Base-by-base conservation (phyloP, 495 filamentous ascomycete species). In the Tuber brumale region DNA sequence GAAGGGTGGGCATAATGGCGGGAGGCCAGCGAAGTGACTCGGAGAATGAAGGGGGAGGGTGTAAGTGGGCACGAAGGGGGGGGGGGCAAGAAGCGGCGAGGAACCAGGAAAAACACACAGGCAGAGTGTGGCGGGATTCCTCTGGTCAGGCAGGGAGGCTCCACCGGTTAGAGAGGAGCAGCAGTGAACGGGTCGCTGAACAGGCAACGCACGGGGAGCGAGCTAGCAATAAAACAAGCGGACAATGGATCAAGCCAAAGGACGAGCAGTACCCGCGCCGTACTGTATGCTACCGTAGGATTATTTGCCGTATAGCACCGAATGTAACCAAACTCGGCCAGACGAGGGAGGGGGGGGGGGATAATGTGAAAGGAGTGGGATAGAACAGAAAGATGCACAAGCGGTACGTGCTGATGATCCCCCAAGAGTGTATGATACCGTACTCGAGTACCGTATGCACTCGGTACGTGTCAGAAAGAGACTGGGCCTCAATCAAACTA, bases 401-500 rank as follows among this genome's bases (percentile, higher is more conserved):
- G 57, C 57, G 57, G 57, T 66, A 16, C 57, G 57, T 66, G 57
- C 57, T 66, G 57, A 27, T 27, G 16, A 35, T 66, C 27, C 31
- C 57, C 27, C 57, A 35, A 12, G 57, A 66, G 70, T 79, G n/a
- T n/a, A n/a, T n/a, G n/a, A n/a, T n/a, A n/a, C n/a, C n/a, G n/a
- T n/a, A n/a, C n/a, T n/a, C n/a, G n/a, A n/a, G n/a, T n/a, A n/a
- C n/a, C n/a, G 31, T 69, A 80, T 79, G 73, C 78, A 79, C 76
- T 70, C 61, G 72, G 78, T 75, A 79, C 70, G 70, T 75, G 76
- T 79, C 66, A 69, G 70, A 23, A 71, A 79, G 76, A 72, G 72
- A 70, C 76, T 80, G 78, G 73, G 66, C 41, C 77, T 46, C 77
- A 61, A 73, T 79, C 57, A 27, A 66, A 66, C 57, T 66, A 35